A percentile compares a stretch with the other conserved stretches of the same genome.
phyloP scores from a whole-genome alignment of 768 basidiomycete species.

The Hortiboletus campestris region DNA sequence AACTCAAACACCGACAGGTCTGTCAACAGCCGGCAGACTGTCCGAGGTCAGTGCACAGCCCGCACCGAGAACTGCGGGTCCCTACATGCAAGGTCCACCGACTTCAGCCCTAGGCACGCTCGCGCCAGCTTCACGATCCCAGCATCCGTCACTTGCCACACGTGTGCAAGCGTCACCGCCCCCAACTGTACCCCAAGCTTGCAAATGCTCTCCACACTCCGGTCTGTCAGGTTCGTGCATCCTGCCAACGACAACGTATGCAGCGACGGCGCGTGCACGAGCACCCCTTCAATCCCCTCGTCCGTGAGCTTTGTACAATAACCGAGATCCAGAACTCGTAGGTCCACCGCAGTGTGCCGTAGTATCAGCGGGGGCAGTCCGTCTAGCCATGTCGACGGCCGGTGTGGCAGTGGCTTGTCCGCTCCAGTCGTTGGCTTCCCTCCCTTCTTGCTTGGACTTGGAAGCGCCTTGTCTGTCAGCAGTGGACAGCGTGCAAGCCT shows the following conservation, averaged over 20 bases:
- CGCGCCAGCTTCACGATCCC: constrained; percentile 68
- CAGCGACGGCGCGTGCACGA: constrained; percentile 72
- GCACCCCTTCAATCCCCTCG: constrained; percentile 69
- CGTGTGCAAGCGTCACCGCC: constrained; percentile 77
- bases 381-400: constrained; percentile 60
- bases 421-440: constrained; percentile 22
- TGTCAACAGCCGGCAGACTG: constrained; percentile 80
- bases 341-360: constrained; percentile 63
- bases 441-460: constrained; percentile 44
- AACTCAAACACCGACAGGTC: constrained; percentile 85
- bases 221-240: constrained; percentile 73
- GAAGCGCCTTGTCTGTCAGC: constrained; percentile 80
- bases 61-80: constrained; percentile 14
- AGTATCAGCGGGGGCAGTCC: constrained; percentile 61
- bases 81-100: constrained; percentile 87
- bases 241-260: constrained; percentile 76
- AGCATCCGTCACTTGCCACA: constrained; percentile 75
- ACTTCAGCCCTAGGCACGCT: constrained; percentile 68
- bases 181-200: constrained; percentile 75
- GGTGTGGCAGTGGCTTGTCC: constrained; percentile 55
- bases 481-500: constrained; percentile 75
- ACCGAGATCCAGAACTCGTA: constrained; percentile 78
- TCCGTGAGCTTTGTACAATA: constrained; percentile 71
- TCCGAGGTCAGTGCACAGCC: constrained; percentile 13
- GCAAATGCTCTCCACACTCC: constrained; percentile 62